Percentiles rank a stretch among this genome's conserved stretches.
Evolutionary conservation across 164 flowering plant species (phyloP).

Genomic region (Chloranthus sessilifolius): DNA sequence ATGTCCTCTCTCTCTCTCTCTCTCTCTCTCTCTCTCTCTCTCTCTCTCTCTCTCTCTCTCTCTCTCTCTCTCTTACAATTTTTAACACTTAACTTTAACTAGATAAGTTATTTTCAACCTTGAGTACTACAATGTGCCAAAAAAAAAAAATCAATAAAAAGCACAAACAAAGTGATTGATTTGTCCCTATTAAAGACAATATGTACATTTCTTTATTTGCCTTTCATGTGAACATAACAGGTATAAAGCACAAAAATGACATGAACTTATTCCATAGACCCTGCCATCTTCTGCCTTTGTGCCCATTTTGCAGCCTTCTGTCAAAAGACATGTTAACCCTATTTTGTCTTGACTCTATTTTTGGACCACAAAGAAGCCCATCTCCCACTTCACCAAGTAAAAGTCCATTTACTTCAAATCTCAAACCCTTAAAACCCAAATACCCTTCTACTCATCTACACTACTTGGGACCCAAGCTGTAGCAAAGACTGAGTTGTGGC

Average conservation of each 20-base stretch:
- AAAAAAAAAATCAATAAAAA: too few relatives aligned
- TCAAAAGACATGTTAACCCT: constrained; percentile 4
- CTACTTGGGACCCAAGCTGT: constrained; percentile 46
- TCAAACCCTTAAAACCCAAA: background rate
- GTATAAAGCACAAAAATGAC: background rate
- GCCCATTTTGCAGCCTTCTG: constrained; percentile 20
- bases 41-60: too few relatives aligned
- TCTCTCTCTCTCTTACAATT: too few relatives aligned
- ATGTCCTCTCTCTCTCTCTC: too few relatives aligned
- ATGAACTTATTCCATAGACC: background rate
- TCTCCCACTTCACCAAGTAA: background rate
- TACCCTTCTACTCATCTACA: constrained; percentile 1
- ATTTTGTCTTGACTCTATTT: constrained; percentile 9
- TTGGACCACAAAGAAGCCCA: constrained; percentile 12
- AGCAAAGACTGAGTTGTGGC: constrained; percentile 71
- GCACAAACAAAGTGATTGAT: constrained; percentile 3
- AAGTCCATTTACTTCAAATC: background rate
- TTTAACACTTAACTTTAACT: too few relatives aligned
- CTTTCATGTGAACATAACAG: constrained; percentile 6
- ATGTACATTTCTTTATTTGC: constrained; percentile 9
- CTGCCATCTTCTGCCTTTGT: background rate
- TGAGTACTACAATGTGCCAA: too few relatives aligned
- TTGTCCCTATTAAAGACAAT: constrained; percentile 9
- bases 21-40: too few relatives aligned
- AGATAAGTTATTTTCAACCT: too few relatives aligned